phyloP scores from a whole-genome alignment of 805 yeast genomes.

The Pichia paraexigua region DNA sequence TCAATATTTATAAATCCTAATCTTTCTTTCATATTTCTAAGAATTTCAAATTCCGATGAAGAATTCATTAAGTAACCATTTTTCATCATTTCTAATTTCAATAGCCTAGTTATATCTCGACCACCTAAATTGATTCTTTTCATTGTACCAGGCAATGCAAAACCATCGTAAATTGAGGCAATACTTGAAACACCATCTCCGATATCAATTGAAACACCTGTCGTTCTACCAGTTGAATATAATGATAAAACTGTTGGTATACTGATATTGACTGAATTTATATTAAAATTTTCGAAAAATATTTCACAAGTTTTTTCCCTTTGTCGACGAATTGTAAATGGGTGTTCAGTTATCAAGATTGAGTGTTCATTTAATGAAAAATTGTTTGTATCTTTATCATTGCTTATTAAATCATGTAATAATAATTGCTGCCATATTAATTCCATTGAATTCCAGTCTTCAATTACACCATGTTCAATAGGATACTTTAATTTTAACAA shows the following conservation, averaged over 20 bases:
- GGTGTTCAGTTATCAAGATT: slow-evolving; percentile 79
- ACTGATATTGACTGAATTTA: slow-evolving; percentile 67
- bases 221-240: slow-evolving; percentile 84
- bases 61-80: slow-evolving; percentile 55
- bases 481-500: slow-evolving; percentile 67
- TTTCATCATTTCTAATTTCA: slow-evolving; percentile 61
- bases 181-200: slow-evolving; percentile 90
- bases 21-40: slow-evolving; percentile 68
- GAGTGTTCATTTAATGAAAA: slow-evolving; percentile 67
- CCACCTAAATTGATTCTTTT: slow-evolving; percentile 80
- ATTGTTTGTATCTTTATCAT: slow-evolving; percentile 34
- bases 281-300: slow-evolving; percentile 62
- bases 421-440: slow-evolving; percentile 66
- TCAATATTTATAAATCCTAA: slow-evolving; percentile 55
- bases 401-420: slow-evolving; percentile 29
- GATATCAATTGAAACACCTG: slow-evolving; percentile 83
- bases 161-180: slow-evolving; percentile 89
- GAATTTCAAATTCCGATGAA: slow-evolving; percentile 78
- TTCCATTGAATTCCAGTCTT: slow-evolving; percentile 85
- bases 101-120: slow-evolving; percentile 69
- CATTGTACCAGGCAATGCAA: slow-evolving; percentile 64
- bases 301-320: slow-evolving; percentile 56
- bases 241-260: slow-evolving; percentile 75
- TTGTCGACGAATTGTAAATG: slow-evolving; percentile 62
- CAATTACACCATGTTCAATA: slow-evolving; percentile 68